phyloP scores from a whole-genome alignment of 1,284 basidiomycete species.

The Gomphus sp. region DNA sequence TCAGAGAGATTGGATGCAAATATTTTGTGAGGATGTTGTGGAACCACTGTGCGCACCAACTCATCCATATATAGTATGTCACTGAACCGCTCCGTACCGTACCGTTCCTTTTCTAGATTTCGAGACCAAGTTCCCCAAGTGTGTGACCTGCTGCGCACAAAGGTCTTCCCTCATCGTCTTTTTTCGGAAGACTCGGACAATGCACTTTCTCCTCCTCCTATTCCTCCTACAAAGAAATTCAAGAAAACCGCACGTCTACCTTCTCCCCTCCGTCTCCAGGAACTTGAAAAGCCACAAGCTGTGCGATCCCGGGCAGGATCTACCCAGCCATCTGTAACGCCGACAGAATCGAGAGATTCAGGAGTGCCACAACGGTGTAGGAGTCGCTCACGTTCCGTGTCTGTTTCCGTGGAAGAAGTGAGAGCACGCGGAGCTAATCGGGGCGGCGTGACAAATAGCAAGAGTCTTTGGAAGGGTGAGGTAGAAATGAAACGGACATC shows the following conservation, averaged over 20 bases:
- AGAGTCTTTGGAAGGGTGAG: slow-evolving; percentile 6
- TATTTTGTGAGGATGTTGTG: slow-evolving; percentile 55
- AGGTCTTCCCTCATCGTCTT: slow-evolving; percentile 54
- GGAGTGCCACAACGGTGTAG: neutral
- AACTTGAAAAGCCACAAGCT: neutral
- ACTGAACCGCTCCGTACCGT: neutral
- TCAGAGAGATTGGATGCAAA: slow-evolving; percentile 63
- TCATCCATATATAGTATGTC: slow-evolving; percentile 10
- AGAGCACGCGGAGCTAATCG: slow-evolving; percentile 8
- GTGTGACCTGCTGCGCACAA: slow-evolving; percentile 51
- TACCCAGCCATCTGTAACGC: neutral
- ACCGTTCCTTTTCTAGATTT: slow-evolving; percentile 36
- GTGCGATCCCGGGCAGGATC: neutral
- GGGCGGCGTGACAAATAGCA: slow-evolving; percentile 8
- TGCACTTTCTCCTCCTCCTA: slow-evolving; percentile 16
- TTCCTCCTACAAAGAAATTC: neutral
- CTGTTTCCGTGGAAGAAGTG: slow-evolving; percentile 7
- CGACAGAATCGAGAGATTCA: neutral
- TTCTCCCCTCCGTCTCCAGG: slow-evolving; percentile 4
- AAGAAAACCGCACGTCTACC: slow-evolving; percentile 5
- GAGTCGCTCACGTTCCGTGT: slow-evolving; percentile 8
- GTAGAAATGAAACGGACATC: slow-evolving; percentile 8
- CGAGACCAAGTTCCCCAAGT: slow-evolving; percentile 39
- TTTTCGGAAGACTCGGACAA: slow-evolving; percentile 39
- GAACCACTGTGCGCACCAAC: slow-evolving; percentile 42